Percentiles rank a stretch among this genome's conserved stretches.
phyloP scores from a whole-genome alignment of 805 yeast species.

The Tetrapisispora nanseiensis region DNA sequence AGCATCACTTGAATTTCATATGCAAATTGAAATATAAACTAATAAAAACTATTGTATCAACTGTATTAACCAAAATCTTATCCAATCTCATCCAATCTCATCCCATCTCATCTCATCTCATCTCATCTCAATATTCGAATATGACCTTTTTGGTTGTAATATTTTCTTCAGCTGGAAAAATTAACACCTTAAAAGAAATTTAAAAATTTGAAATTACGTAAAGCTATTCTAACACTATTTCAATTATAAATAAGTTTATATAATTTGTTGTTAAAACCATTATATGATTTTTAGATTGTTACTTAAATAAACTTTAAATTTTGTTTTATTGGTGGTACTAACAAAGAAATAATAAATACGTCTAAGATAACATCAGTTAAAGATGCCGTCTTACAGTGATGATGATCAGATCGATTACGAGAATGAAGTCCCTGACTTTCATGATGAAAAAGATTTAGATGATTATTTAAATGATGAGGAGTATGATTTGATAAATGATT shows the following conservation, averaged over 20 bases:
- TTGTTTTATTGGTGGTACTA: no score
- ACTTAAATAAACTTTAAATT: no score
- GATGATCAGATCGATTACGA: conserved; percentile 23
- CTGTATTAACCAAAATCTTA: no score
- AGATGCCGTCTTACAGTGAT: conserved; percentile 16
- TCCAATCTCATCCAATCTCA: background rate
- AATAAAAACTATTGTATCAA: no score
- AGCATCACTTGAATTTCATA: no score
- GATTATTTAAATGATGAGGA: conserved; percentile 30
- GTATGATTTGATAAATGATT: conserved; percentile 33
- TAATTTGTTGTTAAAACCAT: no score
- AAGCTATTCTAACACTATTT: no score
- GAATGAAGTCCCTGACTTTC: conserved; percentile 28
- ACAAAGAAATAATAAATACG: no score
- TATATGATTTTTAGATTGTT: no score
- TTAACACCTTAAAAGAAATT: background rate
- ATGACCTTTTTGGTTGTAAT: background rate
- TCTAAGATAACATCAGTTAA: background rate
- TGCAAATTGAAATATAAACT: no score
- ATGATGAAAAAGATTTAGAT: conserved; percentile 33
- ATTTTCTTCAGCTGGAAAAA: background rate
- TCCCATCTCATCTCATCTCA: conserved; percentile 1
- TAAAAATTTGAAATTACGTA: background rate
- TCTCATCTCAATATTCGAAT: background rate
- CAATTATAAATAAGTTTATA: no score